Evolutionary conservation across 176 grass and related monocot species (phyloP), one percentile per base, ranked within the genome.

Genomic region (Rhynchospora breviuscula): DNA sequence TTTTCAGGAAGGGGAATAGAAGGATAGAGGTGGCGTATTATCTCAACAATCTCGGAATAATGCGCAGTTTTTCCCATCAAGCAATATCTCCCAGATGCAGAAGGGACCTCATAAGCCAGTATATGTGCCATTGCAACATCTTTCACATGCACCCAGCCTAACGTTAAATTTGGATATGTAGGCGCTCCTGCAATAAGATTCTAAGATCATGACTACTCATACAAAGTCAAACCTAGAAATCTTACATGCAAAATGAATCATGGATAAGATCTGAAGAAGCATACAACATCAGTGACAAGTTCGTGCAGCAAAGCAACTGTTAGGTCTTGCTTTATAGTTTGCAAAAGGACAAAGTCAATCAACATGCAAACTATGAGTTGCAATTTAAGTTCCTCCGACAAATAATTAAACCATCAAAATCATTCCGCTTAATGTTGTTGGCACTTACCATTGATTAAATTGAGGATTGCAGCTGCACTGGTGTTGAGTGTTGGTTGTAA

Each of bases 401-500:
- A 26, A 17, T 18, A 26, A 17, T 18, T n/a, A 33, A 2, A 67
- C 7, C 7, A 67, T 67, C 17, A 81, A 62, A 44, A 40, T 6
- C 58, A 46, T 25, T 78, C 26, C 21, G 22, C 46, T 29, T 48
- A 82, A 49, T 23, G 59, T 40, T 40, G 35, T 45, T 3, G 23
- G 23, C 67, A 64, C 80, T 46, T 67, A 82, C 80, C 43, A 52
- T 82, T 67, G 47, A 82, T 82, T 10, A 87, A 56, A 52, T 76
- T 54, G 8, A 75, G 56, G 10, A 87, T 82, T 47, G 1, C 12
- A 45, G 29, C 54, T 73, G 85, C 64, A 74, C 78, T 82, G 18
- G 85, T 63, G 22, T 87, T 87, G 15, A 87, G 54, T 76, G 85
- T 87, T 49, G 85, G 67, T 44, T 87, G 85, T 33, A 87, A 81